Conservation (phyloP, 2,329 filamentous ascomycete genomes). For the Arthrobotrys megalospora region DNA sequence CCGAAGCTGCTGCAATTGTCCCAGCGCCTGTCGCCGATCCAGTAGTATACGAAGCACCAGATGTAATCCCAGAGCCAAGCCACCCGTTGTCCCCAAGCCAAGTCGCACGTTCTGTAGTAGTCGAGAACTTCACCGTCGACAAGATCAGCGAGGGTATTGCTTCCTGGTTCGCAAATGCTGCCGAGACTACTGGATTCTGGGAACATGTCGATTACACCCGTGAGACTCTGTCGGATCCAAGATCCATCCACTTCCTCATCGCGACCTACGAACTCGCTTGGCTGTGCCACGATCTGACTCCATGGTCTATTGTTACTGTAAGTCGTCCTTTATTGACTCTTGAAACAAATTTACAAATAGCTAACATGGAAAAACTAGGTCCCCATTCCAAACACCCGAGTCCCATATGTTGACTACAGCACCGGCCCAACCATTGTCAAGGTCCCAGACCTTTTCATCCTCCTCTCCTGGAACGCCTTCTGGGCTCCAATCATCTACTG, state of each 20-base stretch:
- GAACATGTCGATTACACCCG: conserved; percentile 56
- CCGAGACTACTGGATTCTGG: conserved; percentile 56
- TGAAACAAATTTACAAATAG: not conserved
- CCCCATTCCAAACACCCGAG: conserved; percentile 29
- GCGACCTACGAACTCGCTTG: conserved; percentile 54
- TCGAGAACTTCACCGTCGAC: conserved; percentile 52
- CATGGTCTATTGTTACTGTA: conserved; percentile 57
- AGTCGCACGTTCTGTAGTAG: conserved; percentile 48
- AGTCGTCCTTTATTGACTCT: not conserved
- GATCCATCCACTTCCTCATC: conserved; percentile 50
- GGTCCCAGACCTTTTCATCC: conserved; percentile 52
- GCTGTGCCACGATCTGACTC: conserved; percentile 51
- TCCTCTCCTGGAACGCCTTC: conserved; percentile 49
- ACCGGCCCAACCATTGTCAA: conserved; percentile 53
- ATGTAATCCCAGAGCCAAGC: conserved; percentile 39
- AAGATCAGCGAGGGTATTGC: conserved; percentile 40
- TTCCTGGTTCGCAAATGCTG: conserved; percentile 49
- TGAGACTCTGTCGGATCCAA: conserved; percentile 52
- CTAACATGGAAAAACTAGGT: conserved; percentile 21
- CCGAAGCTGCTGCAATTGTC: not conserved
- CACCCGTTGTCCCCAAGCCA: conserved; percentile 49
- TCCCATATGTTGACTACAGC: conserved; percentile 40
- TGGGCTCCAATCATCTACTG: conserved; percentile 57
- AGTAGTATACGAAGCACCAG: conserved; percentile 20
- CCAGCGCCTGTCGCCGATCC: not conserved